These are phyloP conservation scores for Kwoniella dendrophila DNA, from an alignment of 768 basidiomycete genomes.

Conservation along the genomic window DNA sequence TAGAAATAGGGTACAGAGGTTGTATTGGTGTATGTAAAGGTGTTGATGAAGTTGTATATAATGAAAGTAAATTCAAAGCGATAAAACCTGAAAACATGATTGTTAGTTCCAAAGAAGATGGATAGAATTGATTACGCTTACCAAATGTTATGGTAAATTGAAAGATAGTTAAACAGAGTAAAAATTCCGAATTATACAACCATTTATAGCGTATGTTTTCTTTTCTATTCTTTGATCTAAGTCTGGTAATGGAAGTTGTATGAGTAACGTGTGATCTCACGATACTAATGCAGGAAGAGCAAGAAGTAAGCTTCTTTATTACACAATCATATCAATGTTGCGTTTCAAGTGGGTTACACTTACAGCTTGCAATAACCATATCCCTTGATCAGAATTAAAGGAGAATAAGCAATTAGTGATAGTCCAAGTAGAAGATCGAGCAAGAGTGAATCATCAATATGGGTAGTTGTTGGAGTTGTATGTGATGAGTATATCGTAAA, in stretches of 20 bases:
- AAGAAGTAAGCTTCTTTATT: neutral
- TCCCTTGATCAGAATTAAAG: neutral
- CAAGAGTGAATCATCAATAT: conserved; percentile 3
- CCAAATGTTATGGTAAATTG: neutral
- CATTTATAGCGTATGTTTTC: neutral
- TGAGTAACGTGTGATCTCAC: neutral
- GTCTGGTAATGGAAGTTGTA: neutral
- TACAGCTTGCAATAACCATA: neutral
- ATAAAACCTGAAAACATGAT: neutral
- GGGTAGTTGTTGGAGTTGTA: neutral
- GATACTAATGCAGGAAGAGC: neutral
- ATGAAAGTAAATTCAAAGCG: neutral
- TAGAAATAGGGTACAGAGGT: no score
- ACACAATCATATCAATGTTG: neutral
- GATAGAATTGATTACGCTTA: neutral
- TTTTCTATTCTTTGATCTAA: neutral
- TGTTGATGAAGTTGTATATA: no score
- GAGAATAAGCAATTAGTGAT: neutral
- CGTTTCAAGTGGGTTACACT: neutral
- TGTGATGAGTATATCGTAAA: neutral
- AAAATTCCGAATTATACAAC: conserved; percentile 2
- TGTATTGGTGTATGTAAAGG: no score
- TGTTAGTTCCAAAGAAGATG: neutral
- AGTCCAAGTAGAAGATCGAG: neutral
- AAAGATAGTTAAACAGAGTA: neutral